Evolutionary conservation across 2,329 filamentous ascomycete species (phyloP).

Genomic region (Aspergillus floridensis): DNA sequence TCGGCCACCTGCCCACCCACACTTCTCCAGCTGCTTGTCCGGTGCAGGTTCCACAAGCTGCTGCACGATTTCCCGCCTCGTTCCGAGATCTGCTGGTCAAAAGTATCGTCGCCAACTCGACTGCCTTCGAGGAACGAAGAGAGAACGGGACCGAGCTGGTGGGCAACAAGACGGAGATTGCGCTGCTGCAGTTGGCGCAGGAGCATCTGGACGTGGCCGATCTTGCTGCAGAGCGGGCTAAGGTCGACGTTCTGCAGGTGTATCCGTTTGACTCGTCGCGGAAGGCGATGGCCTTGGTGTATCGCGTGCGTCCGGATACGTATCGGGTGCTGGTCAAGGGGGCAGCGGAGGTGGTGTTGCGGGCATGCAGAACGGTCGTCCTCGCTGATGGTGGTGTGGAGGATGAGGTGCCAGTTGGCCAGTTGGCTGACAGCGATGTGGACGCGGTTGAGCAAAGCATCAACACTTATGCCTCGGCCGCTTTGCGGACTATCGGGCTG

Average conservation of each 20-base stretch:
- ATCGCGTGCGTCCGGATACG: slow-evolving; percentile 20
- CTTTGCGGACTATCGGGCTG: slow-evolving; percentile 57
- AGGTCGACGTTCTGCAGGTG: slow-evolving; percentile 58
- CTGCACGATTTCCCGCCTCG: background rate
- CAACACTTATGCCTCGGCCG: no score
- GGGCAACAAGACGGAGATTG: slow-evolving; percentile 69
- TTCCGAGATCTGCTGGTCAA: slow-evolving; percentile 27
- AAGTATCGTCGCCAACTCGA: slow-evolving; percentile 51
- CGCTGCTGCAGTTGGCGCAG: slow-evolving; percentile 62
- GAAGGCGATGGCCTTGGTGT: slow-evolving; percentile 53
- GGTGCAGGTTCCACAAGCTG: background rate
- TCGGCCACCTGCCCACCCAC: slow-evolving; percentile 1
- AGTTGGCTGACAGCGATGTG: no score
- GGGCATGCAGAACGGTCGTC: slow-evolving; percentile 21
- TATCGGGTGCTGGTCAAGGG: slow-evolving; percentile 38
- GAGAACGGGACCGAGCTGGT: slow-evolving; percentile 48
- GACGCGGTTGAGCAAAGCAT: no score
- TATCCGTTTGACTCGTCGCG: slow-evolving; percentile 68
- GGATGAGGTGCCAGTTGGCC: background rate
- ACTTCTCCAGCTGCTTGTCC: slow-evolving; percentile 49
- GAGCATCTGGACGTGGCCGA: slow-evolving; percentile 60
- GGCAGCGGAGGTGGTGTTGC: slow-evolving; percentile 35
- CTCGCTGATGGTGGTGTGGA: slow-evolving; percentile 18
- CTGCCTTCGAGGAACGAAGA: slow-evolving; percentile 68
- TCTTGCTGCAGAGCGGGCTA: slow-evolving; percentile 57